Evolutionary conservation across 2,329 filamentous ascomycete species (phyloP).

Genomic region (Penicillium sp.): DNA sequence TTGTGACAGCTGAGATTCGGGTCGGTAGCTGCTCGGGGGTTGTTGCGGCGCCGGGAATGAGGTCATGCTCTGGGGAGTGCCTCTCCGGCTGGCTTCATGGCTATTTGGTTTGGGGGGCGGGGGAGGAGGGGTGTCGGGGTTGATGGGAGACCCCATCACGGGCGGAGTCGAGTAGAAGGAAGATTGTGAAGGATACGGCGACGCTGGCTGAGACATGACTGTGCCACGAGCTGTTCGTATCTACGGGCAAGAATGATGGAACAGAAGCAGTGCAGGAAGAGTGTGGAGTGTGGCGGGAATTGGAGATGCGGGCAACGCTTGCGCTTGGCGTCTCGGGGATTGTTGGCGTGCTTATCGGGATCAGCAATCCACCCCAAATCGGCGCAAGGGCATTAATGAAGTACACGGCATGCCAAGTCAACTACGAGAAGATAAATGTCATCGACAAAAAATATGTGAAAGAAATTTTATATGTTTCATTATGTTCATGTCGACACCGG

Average conservation of each 20-base stretch:
- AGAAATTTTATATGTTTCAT: neutral
- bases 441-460: no score
- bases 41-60: conserved; percentile 41
- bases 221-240: no score
- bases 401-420: no score
- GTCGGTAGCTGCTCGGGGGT: conserved; percentile 26
- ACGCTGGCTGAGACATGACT: conserved; percentile 23
- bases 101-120: conserved; percentile 67
- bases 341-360: neutral
- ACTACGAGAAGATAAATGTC: neutral
- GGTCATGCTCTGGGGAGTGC: conserved; percentile 53
- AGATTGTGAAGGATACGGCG: conserved; percentile 21
- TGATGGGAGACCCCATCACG: conserved; percentile 30
- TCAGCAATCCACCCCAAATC: no score
- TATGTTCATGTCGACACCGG: neutral
- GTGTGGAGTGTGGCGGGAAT: conserved; percentile 8
- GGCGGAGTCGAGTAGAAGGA: conserved; percentile 19
- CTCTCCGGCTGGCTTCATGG: conserved; percentile 61
- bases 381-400: no score
- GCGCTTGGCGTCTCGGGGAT: conserved; percentile 11
- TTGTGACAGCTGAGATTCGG: conserved; percentile 13
- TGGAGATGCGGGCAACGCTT: conserved; percentile 11
- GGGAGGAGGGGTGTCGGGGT: conserved; percentile 56
- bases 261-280: neutral
- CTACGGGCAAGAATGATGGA: neutral